These are phyloP conservation scores for Astragalus membranaceus DNA, from an alignment of 306 rosid species.

Conservation along the genomic window DNA sequence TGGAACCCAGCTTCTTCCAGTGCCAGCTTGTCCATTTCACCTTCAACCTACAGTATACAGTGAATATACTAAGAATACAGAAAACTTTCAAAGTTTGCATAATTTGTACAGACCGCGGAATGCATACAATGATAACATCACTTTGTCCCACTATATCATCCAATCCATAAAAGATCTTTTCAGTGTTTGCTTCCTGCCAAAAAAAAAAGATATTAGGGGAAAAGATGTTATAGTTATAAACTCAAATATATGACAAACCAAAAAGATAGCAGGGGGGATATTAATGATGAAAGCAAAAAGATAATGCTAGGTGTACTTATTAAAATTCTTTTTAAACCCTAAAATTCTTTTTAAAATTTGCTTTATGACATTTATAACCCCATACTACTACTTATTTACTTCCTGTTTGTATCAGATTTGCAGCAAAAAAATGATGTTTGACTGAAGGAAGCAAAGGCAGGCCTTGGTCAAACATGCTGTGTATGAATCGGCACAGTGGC, in stretches of 20 bases:
- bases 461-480: too few species aligned
- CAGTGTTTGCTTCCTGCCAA: constrained; percentile 89
- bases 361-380: too few species aligned
- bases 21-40: constrained; percentile 96
- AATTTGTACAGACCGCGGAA: constrained; percentile 8
- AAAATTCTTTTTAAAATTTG: too few species aligned
- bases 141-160: constrained; percentile 68
- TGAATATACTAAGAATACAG: constrained; percentile 11
- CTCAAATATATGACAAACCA: neutral
- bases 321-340: too few species aligned
- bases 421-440: too few species aligned
- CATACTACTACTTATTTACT: too few species aligned
- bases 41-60: constrained; percentile 72
- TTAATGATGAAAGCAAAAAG: too few species aligned
- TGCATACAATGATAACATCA: constrained; percentile 80
- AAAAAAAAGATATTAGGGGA: constrained; percentile 17
- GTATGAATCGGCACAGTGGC: too few species aligned
- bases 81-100: neutral
- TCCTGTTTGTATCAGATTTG: too few species aligned
- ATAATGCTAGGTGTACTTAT: too few species aligned
- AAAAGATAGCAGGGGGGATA: too few species aligned
- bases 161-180: constrained; percentile 83
- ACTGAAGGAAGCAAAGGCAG: too few species aligned
- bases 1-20: constrained; percentile 95
- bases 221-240: neutral